Base-by-base conservation (phyloP, 163 green algal genomes). In the Chlamydomonas reinhardtii region DNA sequence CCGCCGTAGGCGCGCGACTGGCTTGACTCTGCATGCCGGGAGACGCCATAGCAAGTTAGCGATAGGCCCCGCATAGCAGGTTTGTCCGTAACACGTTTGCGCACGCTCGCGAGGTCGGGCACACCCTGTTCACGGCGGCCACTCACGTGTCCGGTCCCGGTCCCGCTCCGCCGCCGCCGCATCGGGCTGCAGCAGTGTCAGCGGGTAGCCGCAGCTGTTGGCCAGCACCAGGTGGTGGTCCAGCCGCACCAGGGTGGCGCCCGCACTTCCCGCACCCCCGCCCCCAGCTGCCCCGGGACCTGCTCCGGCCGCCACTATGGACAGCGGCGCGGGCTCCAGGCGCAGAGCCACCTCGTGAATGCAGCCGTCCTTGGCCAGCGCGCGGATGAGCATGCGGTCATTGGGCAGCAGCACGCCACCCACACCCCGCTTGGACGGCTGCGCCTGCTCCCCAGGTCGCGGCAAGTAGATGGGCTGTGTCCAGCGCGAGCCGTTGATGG, bases 121-220 rank as follows among this genome's bases (percentile, higher is more conserved):
- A 66, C 59, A 66, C 6, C 35, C 27, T 14, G 19, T 12, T 1
- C 48, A 19, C 5, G 9, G 48, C 48, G 12, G 11, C 12, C 2
- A 56, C 48, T 56, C 48, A 56, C 48, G 48, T 56, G 48, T 14
- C 2, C 27, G 24, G 14, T 20, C 64, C 29, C n/a, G 29, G 2
- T 29, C 64, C 64, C 27, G 27, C 68, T 16, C 31, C 32, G 68
- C 37, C 70, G 35, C 37, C 74, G 76, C 43, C n/a, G 48, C 24
- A 69, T 94, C 90, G 11, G 91, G 92, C 82, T 97, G 95, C 82
- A 96, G 76, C 70, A 98, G 87, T 74, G 94, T 82, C 27, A 98
- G 87, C 11, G 87, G 74, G 64, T 96, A 92, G 43, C 93, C 90
- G 1, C 95, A 98, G 43, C 89, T 83, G 89, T 98, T 98, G 74